A percentile compares a stretch with the other conserved stretches of the same genome.
phyloP scores from a whole-genome alignment of 805 yeast species.

The Nakazawaea laoshanensis region DNA sequence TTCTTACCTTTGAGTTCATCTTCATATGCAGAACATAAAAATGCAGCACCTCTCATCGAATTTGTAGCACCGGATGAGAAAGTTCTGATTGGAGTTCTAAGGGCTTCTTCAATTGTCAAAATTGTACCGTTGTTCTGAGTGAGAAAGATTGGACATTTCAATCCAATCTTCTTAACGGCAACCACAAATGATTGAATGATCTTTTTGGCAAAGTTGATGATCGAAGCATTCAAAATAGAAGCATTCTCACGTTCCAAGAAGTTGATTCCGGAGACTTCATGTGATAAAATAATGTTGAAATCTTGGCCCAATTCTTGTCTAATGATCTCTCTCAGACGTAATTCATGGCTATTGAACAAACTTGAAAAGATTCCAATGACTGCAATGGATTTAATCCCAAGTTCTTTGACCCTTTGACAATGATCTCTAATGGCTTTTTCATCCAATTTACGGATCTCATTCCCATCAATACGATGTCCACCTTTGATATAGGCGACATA shows the following conservation, averaged over 20 bases:
- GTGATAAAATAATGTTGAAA: slow-evolving; percentile 26
- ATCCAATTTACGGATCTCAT: slow-evolving; percentile 23
- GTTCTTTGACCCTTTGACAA: slow-evolving; percentile 21
- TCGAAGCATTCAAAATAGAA: slow-evolving; percentile 36
- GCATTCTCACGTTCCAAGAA: slow-evolving; percentile 38
- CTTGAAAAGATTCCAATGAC: slow-evolving; percentile 32
- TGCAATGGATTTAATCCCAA: slow-evolving; percentile 28
- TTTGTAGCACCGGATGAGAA: slow-evolving; percentile 42
- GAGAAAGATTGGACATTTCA: slow-evolving; percentile 27
- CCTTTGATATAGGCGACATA: slow-evolving; percentile 27
- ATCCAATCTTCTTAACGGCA: slow-evolving; percentile 26
- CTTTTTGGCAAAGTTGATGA: slow-evolving; percentile 31
- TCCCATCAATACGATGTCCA: slow-evolving; percentile 33
- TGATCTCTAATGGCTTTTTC: slow-evolving; percentile 22
- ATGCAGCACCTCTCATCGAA: slow-evolving; percentile 39
- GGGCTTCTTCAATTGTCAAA: slow-evolving; percentile 28
- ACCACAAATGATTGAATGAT: slow-evolving; percentile 28
- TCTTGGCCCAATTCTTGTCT: slow-evolving; percentile 18
- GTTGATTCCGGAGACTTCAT: slow-evolving; percentile 33
- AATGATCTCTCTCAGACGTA: slow-evolving; percentile 23
- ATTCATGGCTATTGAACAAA: slow-evolving; percentile 29
- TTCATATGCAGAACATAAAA: slow-evolving; percentile 22
- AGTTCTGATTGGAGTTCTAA: slow-evolving; percentile 31
- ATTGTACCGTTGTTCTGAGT: slow-evolving; percentile 44
- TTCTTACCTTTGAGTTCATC: slow-evolving; percentile 15